phyloP scores from a whole-genome alignment of 2,329 filamentous ascomycete species.

The Metarhizium guizhouense region DNA sequence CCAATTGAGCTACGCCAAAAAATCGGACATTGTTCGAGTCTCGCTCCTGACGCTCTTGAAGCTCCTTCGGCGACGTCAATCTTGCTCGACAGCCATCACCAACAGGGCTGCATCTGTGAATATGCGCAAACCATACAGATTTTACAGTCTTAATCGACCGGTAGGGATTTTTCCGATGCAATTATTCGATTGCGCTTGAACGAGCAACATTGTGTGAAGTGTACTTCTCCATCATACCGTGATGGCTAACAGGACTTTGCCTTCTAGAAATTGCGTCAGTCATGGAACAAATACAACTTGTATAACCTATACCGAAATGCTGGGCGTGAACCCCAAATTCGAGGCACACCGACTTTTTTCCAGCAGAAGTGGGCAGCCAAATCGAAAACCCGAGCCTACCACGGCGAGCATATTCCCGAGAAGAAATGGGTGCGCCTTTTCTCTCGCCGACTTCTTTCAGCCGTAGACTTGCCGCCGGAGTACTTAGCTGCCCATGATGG shows the following conservation, averaged over 20 bases:
- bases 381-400: conserved; percentile 72
- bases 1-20: conserved; percentile 18
- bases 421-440: conserved; percentile 94
- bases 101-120: conserved; percentile 24
- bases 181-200: background rate
- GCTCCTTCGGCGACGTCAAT: conserved; percentile 2
- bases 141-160: conserved; percentile 57
- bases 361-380: conserved; percentile 98
- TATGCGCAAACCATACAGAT: conserved; percentile 49
- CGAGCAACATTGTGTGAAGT: background rate
- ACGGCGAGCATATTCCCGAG: conserved; percentile 91
- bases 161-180: conserved; percentile 33
- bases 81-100: conserved; percentile 2
- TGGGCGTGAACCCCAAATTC: conserved; percentile 21
- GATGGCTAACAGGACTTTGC: background rate
- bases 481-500: conserved; percentile 79
- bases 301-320: conserved; percentile 62
- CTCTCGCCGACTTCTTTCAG: conserved; percentile 66
- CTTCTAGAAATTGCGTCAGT: conserved; percentile 77
- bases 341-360: conserved; percentile 63
- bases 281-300: conserved; percentile 96
- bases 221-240: background rate
- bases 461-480: conserved; percentile 73
- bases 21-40: conserved; percentile 12
- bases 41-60: background rate